These are phyloP conservation scores for Mariannaea sp. DNA, from an alignment of 2,329 filamentous ascomycete species.

Conservation along the genomic window DNA sequence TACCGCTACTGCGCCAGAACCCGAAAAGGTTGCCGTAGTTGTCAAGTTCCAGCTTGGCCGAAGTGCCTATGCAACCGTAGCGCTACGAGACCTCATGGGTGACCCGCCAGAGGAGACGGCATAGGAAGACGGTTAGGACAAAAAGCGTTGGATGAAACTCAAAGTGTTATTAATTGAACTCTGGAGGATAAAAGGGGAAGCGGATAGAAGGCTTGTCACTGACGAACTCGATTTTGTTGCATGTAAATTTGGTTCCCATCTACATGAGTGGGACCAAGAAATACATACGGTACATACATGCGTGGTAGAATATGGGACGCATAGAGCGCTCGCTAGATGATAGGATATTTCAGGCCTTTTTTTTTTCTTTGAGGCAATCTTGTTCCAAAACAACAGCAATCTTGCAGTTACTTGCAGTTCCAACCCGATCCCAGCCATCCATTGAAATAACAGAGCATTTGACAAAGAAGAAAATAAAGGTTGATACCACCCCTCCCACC, in stretches of 20 bases:
- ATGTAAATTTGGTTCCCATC: constrained; percentile 4
- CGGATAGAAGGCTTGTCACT: too few species aligned
- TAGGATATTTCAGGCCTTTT: constrained; percentile 14
- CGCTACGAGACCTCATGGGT: constrained; percentile 76
- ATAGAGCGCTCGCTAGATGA: constrained; percentile 22
- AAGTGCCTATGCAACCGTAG: constrained; percentile 86
- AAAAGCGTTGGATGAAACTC: background rate
- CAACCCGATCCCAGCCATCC: background rate
- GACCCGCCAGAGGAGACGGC: constrained; percentile 39
- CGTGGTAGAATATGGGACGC: constrained; percentile 28
- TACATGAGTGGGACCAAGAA: constrained; percentile 29
- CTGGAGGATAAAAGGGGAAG: too few species aligned
- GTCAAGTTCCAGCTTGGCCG: constrained; percentile 77
- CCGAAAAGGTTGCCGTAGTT: constrained; percentile 64
- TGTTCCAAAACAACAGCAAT: constrained; percentile 22
- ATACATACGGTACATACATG: too few species aligned
- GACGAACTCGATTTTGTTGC: background rate
- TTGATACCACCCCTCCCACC: too few species aligned
- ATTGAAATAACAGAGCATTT: background rate
- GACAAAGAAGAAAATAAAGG: too few species aligned
- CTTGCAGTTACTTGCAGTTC: constrained; percentile 20
- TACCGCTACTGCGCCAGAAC: constrained; percentile 20
- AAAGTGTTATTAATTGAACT: too few species aligned
- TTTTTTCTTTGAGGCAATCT: constrained; percentile 15
- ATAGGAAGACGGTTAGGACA: background rate